Percentiles rank a stretch among this genome's conserved stretches.
Evolutionary conservation across 495 filamentous ascomycete species (phyloP).

Genomic region (Penicillium silybi): DNA sequence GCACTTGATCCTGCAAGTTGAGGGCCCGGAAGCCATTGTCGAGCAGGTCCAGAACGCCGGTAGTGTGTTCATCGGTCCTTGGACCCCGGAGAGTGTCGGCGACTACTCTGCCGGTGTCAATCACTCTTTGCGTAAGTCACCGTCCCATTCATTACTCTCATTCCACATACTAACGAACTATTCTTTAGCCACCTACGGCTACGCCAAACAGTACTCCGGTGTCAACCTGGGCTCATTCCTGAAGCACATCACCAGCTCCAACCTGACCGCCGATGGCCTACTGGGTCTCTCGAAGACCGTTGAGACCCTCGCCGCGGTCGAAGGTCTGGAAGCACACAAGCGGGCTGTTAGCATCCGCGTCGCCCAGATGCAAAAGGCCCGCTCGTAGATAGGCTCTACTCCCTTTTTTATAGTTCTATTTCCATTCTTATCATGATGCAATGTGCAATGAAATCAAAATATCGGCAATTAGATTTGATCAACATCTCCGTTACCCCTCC

Average conservation of each 20-base stretch:
- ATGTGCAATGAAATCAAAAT: slow-evolving; percentile 22
- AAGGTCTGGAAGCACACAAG: slow-evolving; percentile 92
- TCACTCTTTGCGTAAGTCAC: slow-evolving; percentile 84
- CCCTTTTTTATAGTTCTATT: slow-evolving; percentile 4
- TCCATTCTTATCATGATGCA: slow-evolving; percentile 15
- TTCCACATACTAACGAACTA: slow-evolving; percentile 11
- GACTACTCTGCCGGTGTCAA: slow-evolving; percentile 98
- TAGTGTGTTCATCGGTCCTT: slow-evolving; percentile 89
- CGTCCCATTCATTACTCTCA: background rate
- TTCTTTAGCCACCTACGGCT: slow-evolving; percentile 83
- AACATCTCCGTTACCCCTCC: background rate
- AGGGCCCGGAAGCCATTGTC: slow-evolving; percentile 66
- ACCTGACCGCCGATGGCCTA: slow-evolving; percentile 81
- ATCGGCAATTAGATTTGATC: slow-evolving; percentile 1
- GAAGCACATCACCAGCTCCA: slow-evolving; percentile 92
- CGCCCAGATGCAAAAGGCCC: slow-evolving; percentile 54
- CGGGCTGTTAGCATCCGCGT: slow-evolving; percentile 86
- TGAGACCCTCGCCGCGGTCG: slow-evolving; percentile 89
- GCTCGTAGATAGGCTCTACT: slow-evolving; percentile 9
- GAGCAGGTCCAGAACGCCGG: slow-evolving; percentile 87
- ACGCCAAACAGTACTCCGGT: slow-evolving; percentile 95
- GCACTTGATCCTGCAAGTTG: slow-evolving; percentile 89
- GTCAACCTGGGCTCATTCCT: slow-evolving; percentile 93
- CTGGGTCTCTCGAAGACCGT: slow-evolving; percentile 80
- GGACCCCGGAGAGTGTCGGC: slow-evolving; percentile 96